phyloP scores from a whole-genome alignment of 2,329 filamentous ascomycete species.

The Seiridium cupressi region DNA sequence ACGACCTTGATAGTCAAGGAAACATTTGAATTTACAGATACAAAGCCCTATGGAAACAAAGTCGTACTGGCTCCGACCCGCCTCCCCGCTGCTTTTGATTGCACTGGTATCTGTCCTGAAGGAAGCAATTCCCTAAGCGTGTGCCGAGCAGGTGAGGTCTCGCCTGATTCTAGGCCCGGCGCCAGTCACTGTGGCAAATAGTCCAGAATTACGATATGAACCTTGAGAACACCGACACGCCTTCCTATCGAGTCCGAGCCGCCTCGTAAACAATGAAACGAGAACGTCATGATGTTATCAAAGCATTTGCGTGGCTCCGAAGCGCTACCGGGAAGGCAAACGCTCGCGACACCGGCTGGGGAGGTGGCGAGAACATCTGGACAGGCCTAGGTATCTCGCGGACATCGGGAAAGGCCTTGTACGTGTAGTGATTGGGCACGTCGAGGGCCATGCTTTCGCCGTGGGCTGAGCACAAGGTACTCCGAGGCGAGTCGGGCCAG shows the following conservation, averaged over 20 bases:
- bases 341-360: not conserved
- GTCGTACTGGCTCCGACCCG: not conserved
- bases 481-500: not conserved
- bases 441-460: not conserved
- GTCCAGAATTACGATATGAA: not conserved
- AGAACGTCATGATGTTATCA: not conserved
- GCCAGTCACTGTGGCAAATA: not conserved
- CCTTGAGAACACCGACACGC: not conserved
- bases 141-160: not conserved
- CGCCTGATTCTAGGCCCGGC: no score
- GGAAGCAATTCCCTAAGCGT: not conserved
- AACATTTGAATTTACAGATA: no score
- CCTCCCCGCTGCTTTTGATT: not conserved
- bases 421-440: not conserved
- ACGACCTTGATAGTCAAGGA: no score
- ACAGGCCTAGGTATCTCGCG: conserved; percentile 11
- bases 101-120: not conserved
- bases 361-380: not conserved
- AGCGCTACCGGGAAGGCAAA: no score
- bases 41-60: not conserved
- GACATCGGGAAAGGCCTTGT: conserved; percentile 7
- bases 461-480: not conserved
- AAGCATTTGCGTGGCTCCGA: not conserved
- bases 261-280: not conserved
- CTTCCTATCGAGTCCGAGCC: not conserved